A percentile compares a stretch with the other conserved stretches of the same genome.
Conservation (phyloP, 345 rosid genomes). For the Sonneratia caseolaris region DNA sequence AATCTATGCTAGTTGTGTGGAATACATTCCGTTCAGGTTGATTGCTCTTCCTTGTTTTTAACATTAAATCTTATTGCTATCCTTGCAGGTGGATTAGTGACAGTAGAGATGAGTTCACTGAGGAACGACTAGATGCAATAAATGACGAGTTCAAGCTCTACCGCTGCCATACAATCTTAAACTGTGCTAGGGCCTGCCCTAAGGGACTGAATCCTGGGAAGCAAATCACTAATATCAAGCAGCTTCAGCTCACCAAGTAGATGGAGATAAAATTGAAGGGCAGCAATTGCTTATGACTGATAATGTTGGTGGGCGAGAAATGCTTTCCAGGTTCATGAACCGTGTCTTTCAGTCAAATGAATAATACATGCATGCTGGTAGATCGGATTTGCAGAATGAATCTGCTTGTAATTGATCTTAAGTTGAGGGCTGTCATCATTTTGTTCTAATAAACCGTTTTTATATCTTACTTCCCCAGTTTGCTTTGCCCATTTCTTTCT, state of each 20-base stretch:
- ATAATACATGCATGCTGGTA: not conserved
- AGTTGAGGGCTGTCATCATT: not conserved
- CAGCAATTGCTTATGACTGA: not conserved
- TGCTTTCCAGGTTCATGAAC: not conserved
- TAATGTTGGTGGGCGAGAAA: not conserved
- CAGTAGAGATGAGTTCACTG: constrained; percentile 86
- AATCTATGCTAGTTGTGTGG: not conserved
- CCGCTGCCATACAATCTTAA: constrained; percentile 94
- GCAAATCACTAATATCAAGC: constrained; percentile 76
- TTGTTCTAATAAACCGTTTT: not conserved
- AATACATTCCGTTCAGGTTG: not conserved
- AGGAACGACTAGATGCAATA: constrained; percentile 78
- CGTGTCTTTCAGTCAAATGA: not conserved
- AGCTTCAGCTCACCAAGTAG: constrained; percentile 35
- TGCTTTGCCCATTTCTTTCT: not conserved
- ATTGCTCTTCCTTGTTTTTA: not conserved
- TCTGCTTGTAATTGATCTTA: not conserved
- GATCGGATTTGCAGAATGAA: not conserved
- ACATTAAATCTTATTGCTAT: not conserved
- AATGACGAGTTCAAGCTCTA: constrained; percentile 89
- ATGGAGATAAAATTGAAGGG: too few species aligned
- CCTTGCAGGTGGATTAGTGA: constrained; percentile 87
- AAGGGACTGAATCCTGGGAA: constrained; percentile 96
- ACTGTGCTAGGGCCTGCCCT: constrained; percentile 96
- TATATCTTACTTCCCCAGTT: not conserved